These are phyloP conservation scores for Tuber umbilicatum DNA, from an alignment of 495 filamentous ascomycete genomes.

Conservation along the genomic window DNA sequence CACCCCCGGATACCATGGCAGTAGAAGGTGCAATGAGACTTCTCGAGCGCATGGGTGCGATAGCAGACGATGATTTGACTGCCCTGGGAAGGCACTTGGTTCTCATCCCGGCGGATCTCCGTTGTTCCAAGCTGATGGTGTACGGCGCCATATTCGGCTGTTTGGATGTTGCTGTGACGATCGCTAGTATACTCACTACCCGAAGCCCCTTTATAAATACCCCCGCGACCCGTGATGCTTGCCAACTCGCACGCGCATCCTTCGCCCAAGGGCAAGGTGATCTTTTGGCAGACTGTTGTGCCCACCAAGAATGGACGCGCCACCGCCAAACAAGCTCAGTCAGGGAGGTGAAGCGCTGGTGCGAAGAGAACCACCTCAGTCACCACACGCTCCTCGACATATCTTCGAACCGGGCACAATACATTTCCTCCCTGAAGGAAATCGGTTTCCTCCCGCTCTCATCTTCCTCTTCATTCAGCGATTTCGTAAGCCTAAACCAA, in stretches of 20 bases:
- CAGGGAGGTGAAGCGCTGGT: slow-evolving; percentile 66
- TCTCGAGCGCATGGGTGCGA: slow-evolving; percentile 76
- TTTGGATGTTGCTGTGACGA: slow-evolving; percentile 79
- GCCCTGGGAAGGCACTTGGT: slow-evolving; percentile 83
- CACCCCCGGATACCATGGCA: slow-evolving; percentile 74
- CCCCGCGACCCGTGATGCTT: slow-evolving; percentile 69
- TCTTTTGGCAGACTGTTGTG: slow-evolving; percentile 73
- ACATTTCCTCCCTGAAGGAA: slow-evolving; percentile 76
- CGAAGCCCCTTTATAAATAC: slow-evolving; percentile 79
- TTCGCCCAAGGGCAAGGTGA: slow-evolving; percentile 79
- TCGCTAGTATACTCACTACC: slow-evolving; percentile 80
- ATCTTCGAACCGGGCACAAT: slow-evolving; percentile 74
- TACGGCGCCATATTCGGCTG: slow-evolving; percentile 91
- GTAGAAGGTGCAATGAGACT: slow-evolving; percentile 76
- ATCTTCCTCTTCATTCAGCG: slow-evolving; percentile 10
- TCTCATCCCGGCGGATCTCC: slow-evolving; percentile 78
- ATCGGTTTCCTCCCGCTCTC: slow-evolving; percentile 64
- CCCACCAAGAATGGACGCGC: slow-evolving; percentile 73
- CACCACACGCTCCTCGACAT: slow-evolving; percentile 79
- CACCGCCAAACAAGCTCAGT: slow-evolving; percentile 54
- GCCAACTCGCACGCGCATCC: slow-evolving; percentile 63
- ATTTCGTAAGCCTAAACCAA: slow-evolving; percentile 45
- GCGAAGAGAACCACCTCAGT: slow-evolving; percentile 80
- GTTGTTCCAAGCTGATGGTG: slow-evolving; percentile 91
- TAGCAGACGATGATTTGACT: slow-evolving; percentile 76